Evolutionary conservation across 805 yeast genomes (phyloP).

Genomic region (Torulaspora franciscae): DNA sequence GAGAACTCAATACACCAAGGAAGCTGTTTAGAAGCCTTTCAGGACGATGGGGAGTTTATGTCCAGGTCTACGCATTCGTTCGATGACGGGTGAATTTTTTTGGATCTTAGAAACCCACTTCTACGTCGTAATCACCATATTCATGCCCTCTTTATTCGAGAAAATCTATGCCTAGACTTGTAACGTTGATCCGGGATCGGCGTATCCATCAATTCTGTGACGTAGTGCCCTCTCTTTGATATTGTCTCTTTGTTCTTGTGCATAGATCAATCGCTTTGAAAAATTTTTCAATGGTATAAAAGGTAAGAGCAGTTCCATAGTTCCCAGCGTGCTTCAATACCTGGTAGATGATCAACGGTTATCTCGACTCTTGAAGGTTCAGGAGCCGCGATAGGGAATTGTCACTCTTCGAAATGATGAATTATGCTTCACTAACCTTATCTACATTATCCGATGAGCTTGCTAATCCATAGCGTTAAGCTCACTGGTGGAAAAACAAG

Average conservation of each 20-base stretch:
- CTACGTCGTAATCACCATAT: no score
- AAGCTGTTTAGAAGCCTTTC: neutral
- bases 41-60: neutral
- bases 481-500: slow-evolving; percentile 9
- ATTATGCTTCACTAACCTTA: slow-evolving; percentile 25
- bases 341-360: neutral
- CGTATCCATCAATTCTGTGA: neutral
- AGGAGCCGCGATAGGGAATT: neutral
- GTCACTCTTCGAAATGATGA: slow-evolving; percentile 22
- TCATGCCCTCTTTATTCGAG: no score
- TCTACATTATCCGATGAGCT: slow-evolving; percentile 37
- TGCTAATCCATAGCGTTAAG: slow-evolving; percentile 8
- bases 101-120: no score
- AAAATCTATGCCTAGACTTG: no score
- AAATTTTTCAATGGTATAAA: neutral
- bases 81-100: no score
- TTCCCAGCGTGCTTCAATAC: no score
- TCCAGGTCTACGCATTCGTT: no score
- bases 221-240: neutral
- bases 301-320: neutral
- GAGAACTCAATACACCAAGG: neutral
- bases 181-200: neutral
- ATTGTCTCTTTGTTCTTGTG: neutral
- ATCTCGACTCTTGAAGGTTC: slow-evolving; percentile 5
- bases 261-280: neutral